Conservation (phyloP, 352 stramenopile species). For the Phytophthora pistaciae region DNA sequence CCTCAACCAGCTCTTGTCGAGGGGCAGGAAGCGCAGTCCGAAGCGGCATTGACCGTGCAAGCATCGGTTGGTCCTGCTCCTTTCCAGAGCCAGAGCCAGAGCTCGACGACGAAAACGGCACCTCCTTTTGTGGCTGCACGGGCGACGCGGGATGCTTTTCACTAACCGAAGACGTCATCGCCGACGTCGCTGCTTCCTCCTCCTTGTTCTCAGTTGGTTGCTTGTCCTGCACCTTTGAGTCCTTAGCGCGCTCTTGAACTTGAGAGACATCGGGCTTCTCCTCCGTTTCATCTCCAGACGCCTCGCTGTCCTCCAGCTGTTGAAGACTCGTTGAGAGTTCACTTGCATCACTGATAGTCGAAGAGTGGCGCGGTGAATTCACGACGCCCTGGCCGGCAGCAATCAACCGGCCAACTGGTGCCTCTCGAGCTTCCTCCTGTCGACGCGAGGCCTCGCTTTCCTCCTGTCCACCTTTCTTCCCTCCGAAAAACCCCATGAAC, state of each 20-base stretch:
- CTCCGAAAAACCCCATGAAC: conserved; percentile 76
- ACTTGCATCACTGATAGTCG: conserved; percentile 42
- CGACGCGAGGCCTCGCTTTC: conserved; percentile 32
- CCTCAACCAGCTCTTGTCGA: conserved; percentile 58
- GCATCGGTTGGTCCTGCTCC: conserved; percentile 27
- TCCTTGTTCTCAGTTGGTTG: conserved; percentile 3
- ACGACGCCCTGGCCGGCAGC: conserved; percentile 66
- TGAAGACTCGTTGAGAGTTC: conserved; percentile 40
- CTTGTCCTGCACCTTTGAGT: conserved; percentile 9
- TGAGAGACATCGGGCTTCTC: conserved; percentile 34
- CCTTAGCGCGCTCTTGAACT: neutral
- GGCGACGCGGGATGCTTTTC: neutral
- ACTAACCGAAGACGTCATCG: neutral
- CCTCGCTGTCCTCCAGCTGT: conserved; percentile 32
- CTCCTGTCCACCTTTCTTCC: conserved; percentile 34
- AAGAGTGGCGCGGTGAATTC: conserved; percentile 32
- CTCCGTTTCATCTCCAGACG: conserved; percentile 37
- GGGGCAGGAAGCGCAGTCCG: conserved; percentile 41
- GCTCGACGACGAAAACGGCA: conserved; percentile 17
- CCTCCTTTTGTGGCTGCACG: conserved; percentile 6
- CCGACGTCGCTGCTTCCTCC: conserved; percentile 6
- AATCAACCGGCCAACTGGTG: conserved; percentile 66
- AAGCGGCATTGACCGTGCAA: conserved; percentile 45
- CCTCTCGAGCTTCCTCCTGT: conserved; percentile 51
- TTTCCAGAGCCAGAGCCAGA: conserved; percentile 23